A percentile compares a stretch with the other conserved stretches of the same genome.
Evolutionary conservation across 345 rosid species (phyloP).

Genomic region (Gossypium stocksii): DNA sequence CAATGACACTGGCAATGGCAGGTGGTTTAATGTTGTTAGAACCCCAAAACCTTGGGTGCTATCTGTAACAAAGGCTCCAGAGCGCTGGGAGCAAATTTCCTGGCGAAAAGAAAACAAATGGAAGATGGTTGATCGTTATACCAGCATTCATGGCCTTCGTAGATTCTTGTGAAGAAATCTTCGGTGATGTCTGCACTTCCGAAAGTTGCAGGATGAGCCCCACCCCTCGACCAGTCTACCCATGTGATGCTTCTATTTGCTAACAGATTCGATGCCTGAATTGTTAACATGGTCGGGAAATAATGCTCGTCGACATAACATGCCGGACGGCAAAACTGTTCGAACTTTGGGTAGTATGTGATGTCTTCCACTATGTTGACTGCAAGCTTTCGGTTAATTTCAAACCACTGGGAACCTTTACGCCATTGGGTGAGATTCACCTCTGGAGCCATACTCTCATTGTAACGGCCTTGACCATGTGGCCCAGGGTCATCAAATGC

Average conservation of each 20-base stretch:
- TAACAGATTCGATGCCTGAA: slow-evolving; percentile 44
- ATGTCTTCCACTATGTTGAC: slow-evolving; percentile 62
- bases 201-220: slow-evolving; percentile 89
- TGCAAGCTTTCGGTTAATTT: slow-evolving; percentile 67
- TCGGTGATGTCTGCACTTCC: slow-evolving; percentile 61
- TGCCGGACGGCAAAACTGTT: slow-evolving; percentile 66
- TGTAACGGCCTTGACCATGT: slow-evolving; percentile 82
- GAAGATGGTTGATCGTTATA: slow-evolving; percentile 52
- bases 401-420: slow-evolving; percentile 97
- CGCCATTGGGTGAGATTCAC: slow-evolving; percentile 75
- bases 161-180: slow-evolving; percentile 57
- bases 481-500: slow-evolving; percentile 92
- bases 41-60: slow-evolving; percentile 46
- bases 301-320: slow-evolving; percentile 96
- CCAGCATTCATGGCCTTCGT: slow-evolving; percentile 39
- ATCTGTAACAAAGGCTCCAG: slow-evolving; percentile 61
- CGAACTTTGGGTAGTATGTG: slow-evolving; percentile 58
- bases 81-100: slow-evolving; percentile 81
- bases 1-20: too few relatives aligned
- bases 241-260: slow-evolving; percentile 93
- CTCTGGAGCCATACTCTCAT: slow-evolving; percentile 67
- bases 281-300: slow-evolving; percentile 87
- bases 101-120: slow-evolving; percentile 60
- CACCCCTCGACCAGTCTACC: slow-evolving; percentile 99
- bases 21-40: slow-evolving; percentile 10